Percentiles rank a stretch among this genome's conserved stretches.
These are phyloP conservation scores for Patellaria atrata DNA, from an alignment of 495 filamentous ascomycete genomes.

Conservation along the genomic window DNA sequence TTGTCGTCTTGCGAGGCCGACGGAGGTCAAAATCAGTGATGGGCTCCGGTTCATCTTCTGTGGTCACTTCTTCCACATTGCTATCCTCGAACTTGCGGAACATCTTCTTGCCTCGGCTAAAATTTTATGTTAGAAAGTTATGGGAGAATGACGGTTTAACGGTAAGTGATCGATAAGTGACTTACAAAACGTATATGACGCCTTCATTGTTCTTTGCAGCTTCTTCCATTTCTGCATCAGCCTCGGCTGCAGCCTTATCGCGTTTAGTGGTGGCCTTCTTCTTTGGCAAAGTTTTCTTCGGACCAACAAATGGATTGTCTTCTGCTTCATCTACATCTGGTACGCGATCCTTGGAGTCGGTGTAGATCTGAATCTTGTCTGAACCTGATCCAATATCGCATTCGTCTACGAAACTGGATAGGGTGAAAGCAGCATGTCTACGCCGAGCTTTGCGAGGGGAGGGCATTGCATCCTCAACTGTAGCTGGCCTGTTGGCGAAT, in stretches of 20 bases:
- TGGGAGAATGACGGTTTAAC: too few species aligned
- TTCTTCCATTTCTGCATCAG: constrained; percentile 36
- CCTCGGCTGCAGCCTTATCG: constrained; percentile 6
- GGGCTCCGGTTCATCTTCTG: constrained; percentile 31
- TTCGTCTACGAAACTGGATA: constrained; percentile 53
- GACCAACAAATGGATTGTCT: constrained; percentile 61
- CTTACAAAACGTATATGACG: constrained; percentile 79
- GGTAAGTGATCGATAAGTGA: constrained; percentile 13
- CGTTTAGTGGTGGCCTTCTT: constrained; percentile 19
- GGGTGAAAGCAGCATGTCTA: constrained; percentile 45
- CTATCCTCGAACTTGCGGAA: constrained; percentile 48
- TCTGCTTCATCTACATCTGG: constrained; percentile 50
- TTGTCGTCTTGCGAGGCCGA: constrained; percentile 24
- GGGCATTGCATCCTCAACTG: constrained; percentile 42
- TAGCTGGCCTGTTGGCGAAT: constrained; percentile 39
- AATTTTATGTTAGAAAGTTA: constrained; percentile 10
- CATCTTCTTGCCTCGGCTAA: constrained; percentile 78
- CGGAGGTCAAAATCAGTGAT: constrained; percentile 36
- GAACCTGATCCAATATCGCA: constrained; percentile 23
- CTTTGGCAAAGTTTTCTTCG: constrained; percentile 28
- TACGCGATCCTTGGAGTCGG: constrained; percentile 74
- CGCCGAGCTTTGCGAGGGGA: constrained; percentile 43
- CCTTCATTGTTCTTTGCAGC: constrained; percentile 56
- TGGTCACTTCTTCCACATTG: too few species aligned
- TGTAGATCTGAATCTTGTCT: constrained; percentile 66